Evolutionary conservation across 192 early-diverging fungal genomes (phyloP).

Genomic region (Irineochytrium annulatum): DNA sequence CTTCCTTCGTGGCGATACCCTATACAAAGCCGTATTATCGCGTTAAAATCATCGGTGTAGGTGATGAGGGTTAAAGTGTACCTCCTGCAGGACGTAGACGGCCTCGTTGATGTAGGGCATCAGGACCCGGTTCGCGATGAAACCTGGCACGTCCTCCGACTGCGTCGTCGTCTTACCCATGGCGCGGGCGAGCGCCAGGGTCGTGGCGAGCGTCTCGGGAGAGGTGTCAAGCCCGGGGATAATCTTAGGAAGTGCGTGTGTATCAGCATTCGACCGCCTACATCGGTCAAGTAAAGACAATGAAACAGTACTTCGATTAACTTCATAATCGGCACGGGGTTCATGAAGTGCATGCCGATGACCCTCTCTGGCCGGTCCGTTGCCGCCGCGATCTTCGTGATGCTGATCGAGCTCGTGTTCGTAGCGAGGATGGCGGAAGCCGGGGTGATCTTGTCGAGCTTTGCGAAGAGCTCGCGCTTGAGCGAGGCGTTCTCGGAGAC

Average conservation of each 20-base stretch:
- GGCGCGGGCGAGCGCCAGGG: slow-evolving; percentile 67
- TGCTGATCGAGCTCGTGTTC: slow-evolving; percentile 96
- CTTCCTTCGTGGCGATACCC: slow-evolving; percentile 83
- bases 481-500: slow-evolving; percentile 80
- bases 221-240: slow-evolving; percentile 91
- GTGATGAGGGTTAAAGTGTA: slow-evolving; percentile 26
- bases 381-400: slow-evolving; percentile 96
- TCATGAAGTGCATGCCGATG: slow-evolving; percentile 99
- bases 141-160: slow-evolving; percentile 87
- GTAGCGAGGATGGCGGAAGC: slow-evolving; percentile 80
- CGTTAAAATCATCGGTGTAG: not conserved
- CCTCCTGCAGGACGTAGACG: slow-evolving; percentile 75
- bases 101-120: slow-evolving; percentile 99
- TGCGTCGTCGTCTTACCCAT: slow-evolving; percentile 95
- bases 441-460: slow-evolving; percentile 66
- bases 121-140: slow-evolving; percentile 93
- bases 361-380: slow-evolving; percentile 76
- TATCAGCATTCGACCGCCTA: slow-evolving; percentile 6
- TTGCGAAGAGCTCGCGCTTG: slow-evolving; percentile 77
- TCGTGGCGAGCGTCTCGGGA: slow-evolving; percentile 62
- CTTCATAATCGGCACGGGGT: slow-evolving; percentile 89
- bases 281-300: not conserved
- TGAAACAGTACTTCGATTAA: slow-evolving; percentile 72
- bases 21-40: no score
- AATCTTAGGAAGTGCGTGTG: slow-evolving; percentile 90